Conservation (phyloP, 1,139 yeast species). For the Nakaseomyces kungkrabaensis region DNA sequence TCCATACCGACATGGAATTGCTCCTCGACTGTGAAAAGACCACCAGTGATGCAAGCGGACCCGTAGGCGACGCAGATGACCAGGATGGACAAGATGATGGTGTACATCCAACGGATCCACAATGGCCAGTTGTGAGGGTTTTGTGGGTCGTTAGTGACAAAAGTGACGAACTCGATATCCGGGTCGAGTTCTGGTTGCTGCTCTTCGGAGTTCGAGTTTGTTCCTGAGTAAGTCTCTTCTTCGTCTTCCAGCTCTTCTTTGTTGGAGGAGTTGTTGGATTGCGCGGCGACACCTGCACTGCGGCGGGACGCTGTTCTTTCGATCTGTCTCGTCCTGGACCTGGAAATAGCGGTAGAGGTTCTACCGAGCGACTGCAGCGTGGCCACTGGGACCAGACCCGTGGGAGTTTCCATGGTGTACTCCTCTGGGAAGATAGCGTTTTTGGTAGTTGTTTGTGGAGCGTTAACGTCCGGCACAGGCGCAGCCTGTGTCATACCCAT, state of each 20-base stretch:
- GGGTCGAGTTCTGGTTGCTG: slow-evolving; percentile 38
- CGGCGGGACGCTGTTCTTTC: slow-evolving; percentile 10
- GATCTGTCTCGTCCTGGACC: slow-evolving; percentile 28
- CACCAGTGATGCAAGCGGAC: slow-evolving; percentile 83
- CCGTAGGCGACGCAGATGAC: slow-evolving; percentile 88
- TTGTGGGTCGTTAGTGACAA: slow-evolving; percentile 63
- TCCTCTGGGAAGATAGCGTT: slow-evolving; percentile 84
- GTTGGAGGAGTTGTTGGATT: slow-evolving; percentile 1
- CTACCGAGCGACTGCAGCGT: slow-evolving; percentile 65
- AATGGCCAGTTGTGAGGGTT: slow-evolving; percentile 80
- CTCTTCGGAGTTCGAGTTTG: slow-evolving; percentile 17
- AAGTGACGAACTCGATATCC: slow-evolving; percentile 74
- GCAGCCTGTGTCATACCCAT: slow-evolving; percentile 46
- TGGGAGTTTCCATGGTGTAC: slow-evolving; percentile 73
- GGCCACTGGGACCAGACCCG: slow-evolving; percentile 75
- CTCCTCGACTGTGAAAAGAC: slow-evolving; percentile 53
- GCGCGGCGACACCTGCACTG: neutral
- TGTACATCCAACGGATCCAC: slow-evolving; percentile 52
- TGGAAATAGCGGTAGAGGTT: slow-evolving; percentile 33
- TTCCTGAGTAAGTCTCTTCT: slow-evolving; percentile 15
- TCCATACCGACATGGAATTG: slow-evolving; percentile 61
- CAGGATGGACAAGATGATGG: slow-evolving; percentile 52
- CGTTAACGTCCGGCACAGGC: slow-evolving; percentile 49
- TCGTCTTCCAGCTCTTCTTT: slow-evolving; percentile 20
- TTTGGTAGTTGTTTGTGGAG: slow-evolving; percentile 44